Conservation (phyloP, 768 basidiomycete genomes). For the Wakefieldia striispora region DNA sequence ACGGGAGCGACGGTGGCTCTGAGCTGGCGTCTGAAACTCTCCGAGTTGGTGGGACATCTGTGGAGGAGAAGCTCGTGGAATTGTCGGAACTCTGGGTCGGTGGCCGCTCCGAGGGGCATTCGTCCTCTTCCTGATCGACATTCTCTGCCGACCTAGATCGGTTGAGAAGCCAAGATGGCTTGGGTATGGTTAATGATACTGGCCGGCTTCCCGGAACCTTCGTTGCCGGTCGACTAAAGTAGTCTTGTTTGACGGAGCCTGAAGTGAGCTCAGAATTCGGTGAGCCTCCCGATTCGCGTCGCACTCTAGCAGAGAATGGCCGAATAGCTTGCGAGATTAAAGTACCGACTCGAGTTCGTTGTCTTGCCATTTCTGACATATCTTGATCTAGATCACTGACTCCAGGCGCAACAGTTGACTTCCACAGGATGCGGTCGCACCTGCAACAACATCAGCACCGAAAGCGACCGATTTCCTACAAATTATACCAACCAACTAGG, state of each 20-base stretch:
- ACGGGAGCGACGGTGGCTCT: conserved; percentile 14
- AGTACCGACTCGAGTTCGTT: conserved; percentile 50
- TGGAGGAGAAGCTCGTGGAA: conserved; percentile 17
- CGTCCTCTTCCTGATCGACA: conserved; percentile 13
- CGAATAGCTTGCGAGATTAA: conserved; percentile 55
- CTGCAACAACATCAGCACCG: conserved; percentile 34
- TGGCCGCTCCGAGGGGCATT: conserved; percentile 6
- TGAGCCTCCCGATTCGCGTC: conserved; percentile 38
- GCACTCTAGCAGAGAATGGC: conserved; percentile 39
- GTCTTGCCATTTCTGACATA: conserved; percentile 27
- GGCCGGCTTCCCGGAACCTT: conserved; percentile 17
- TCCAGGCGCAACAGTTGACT: conserved; percentile 59
- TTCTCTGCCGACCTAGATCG: conserved; percentile 30
- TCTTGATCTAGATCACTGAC: conserved; percentile 41
- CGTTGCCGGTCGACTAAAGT: conserved; percentile 15
- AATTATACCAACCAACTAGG: conserved; percentile 69
- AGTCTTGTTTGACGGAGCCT: conserved; percentile 19
- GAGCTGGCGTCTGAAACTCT: conserved; percentile 8
- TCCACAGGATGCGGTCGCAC: conserved; percentile 87
- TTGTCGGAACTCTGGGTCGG: conserved; percentile 9
- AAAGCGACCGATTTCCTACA: background rate
- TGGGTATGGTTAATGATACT: conserved; percentile 21
- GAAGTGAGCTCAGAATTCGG: conserved; percentile 22
- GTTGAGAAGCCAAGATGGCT: conserved; percentile 13
- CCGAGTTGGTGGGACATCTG: conserved; percentile 2